These are phyloP conservation scores for Ligustrum vulgare DNA, from an alignment of 257 asterid species.

Conservation along the genomic window DNA sequence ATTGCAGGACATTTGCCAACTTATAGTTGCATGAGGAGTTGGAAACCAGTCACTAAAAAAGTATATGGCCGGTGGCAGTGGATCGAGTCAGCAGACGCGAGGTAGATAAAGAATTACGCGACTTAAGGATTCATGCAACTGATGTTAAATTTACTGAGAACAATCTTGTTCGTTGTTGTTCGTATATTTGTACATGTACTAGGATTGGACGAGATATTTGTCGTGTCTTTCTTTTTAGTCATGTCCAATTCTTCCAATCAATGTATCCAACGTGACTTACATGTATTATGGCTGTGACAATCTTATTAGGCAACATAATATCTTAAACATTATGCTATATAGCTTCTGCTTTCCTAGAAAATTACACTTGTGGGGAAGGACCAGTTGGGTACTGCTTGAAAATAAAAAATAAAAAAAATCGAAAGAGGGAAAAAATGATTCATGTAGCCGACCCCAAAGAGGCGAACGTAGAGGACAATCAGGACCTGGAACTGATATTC, in stretches of 20 bases:
- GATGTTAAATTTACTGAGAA: too few relatives aligned
- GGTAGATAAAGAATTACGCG: too few relatives aligned
- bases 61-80: background rate
- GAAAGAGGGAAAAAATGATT: background rate
- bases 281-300: background rate
- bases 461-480: background rate
- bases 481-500: constrained; percentile 6
- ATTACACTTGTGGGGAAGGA: background rate
- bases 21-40: background rate
- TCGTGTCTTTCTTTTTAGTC: background rate
- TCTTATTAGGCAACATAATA: background rate
- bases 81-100: background rate
- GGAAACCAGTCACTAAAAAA: background rate
- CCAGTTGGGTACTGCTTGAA: background rate
- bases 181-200: background rate
- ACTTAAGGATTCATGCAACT: too few relatives aligned
- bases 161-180: background rate
- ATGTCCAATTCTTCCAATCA: background rate
- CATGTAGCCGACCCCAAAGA: background rate
- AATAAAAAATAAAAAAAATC: background rate
- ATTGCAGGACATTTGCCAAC: background rate
- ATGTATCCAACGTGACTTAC: background rate
- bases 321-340: background rate
- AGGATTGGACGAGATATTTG: background rate
- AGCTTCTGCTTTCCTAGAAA: background rate